phyloP scores from a whole-genome alignment of 2,329 filamentous ascomycete genomes.

The Curvularia lunata region DNA sequence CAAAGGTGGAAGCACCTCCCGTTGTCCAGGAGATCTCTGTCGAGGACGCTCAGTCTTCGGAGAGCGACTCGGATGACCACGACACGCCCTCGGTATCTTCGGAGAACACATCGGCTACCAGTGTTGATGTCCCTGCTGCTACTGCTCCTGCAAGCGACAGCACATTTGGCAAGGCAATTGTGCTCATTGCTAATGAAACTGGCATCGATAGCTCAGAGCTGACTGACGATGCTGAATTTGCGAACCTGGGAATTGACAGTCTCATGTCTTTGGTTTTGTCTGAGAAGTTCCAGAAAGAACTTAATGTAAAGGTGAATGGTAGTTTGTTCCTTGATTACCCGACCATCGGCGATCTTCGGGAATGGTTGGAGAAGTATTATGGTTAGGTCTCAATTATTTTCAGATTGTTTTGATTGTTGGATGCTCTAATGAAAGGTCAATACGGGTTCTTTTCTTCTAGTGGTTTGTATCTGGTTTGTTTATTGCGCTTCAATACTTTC shows the following conservation, averaged over 20 bases:
- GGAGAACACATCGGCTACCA: constrained; percentile 5
- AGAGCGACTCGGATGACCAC: not conserved
- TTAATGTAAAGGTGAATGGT: constrained; percentile 22
- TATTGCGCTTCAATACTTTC: not conserved
- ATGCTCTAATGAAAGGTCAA: not conserved
- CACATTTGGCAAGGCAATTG: constrained; percentile 18
- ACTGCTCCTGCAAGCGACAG: not conserved
- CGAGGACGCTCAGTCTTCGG: not conserved
- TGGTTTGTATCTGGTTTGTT: not conserved
- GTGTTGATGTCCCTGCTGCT: not conserved
- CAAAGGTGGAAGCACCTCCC: not conserved
- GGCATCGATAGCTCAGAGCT: constrained; percentile 27
- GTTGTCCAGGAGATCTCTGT: not conserved
- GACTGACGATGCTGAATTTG: constrained; percentile 29
- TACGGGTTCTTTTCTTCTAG: not conserved
- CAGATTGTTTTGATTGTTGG: not conserved
- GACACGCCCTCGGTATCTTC: constrained; percentile 3
- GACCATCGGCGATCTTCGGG: constrained; percentile 28
- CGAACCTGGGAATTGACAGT: constrained; percentile 37
- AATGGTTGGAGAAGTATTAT: constrained; percentile 28
- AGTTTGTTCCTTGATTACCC: constrained; percentile 35
- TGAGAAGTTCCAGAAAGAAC: constrained; percentile 30
- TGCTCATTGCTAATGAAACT: constrained; percentile 30
- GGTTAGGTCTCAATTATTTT: not conserved
- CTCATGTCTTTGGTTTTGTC: constrained; percentile 33